Conservation (phyloP, 225 moss, liverwort and hornwort species). For the Thuidium tamariscinum region DNA sequence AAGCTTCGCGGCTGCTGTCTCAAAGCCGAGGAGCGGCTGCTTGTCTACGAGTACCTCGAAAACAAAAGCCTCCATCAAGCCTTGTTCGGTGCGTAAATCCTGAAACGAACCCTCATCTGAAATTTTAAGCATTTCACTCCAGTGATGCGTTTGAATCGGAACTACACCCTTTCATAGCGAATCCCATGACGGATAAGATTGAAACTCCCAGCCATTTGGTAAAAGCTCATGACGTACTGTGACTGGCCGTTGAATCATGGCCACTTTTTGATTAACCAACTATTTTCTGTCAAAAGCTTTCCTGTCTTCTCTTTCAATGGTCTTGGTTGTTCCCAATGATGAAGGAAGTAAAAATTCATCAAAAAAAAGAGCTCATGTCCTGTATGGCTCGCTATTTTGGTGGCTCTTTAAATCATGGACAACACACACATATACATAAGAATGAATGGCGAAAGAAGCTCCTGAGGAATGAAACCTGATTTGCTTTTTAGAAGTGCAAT, state of each 20-base stretch:
- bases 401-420: background rate
- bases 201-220: background rate
- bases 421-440: background rate
- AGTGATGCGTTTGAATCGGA: background rate
- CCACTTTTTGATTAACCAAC: background rate
- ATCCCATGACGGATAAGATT: background rate
- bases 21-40: constrained; percentile 35
- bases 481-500: background rate
- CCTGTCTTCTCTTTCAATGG: background rate
- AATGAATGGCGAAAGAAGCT: background rate
- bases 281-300: background rate
- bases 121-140: background rate
- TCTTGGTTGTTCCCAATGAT: background rate
- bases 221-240: background rate
- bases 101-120: background rate
- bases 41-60: constrained; percentile 45
- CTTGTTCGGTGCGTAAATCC: constrained; percentile 20
- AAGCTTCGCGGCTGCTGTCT: constrained; percentile 42
- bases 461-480: background rate
- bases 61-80: constrained; percentile 49
- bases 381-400: background rate
- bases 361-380: background rate
- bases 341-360: background rate
- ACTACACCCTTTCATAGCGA: background rate
- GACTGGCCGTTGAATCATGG: background rate